phyloP scores from a whole-genome alignment of 345 rosid species.

The Luvunga scandens region DNA sequence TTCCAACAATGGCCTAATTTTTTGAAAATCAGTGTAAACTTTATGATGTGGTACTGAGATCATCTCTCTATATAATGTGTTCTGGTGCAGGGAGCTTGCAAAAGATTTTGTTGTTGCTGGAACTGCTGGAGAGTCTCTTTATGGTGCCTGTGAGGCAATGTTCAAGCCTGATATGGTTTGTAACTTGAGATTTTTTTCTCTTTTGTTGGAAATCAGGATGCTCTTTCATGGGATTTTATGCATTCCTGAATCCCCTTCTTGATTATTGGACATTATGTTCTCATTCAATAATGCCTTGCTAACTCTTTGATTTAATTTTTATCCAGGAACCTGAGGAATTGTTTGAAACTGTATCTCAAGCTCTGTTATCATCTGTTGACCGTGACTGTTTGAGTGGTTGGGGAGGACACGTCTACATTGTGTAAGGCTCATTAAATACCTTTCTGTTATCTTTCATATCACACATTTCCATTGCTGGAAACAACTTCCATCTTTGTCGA shows the following conservation, averaged over 20 bases:
- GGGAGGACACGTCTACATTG: constrained; percentile 96
- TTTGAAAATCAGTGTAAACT: not conserved
- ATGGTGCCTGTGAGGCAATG: constrained; percentile 96
- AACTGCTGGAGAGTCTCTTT: constrained; percentile 90
- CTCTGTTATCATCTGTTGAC: constrained; percentile 83
- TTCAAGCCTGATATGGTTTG: constrained; percentile 93
- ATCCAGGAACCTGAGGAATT: constrained; percentile 86
- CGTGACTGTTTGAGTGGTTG: constrained; percentile 98
- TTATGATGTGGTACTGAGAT: not conserved
- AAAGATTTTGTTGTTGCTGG: constrained; percentile 97
- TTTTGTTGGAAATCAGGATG: not conserved
- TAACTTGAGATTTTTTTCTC: constrained; percentile 4
- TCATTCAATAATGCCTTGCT: not conserved
- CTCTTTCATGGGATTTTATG: not conserved
- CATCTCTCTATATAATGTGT: constrained; percentile 3
- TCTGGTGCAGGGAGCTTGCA: constrained; percentile 71
- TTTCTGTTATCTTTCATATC: not conserved
- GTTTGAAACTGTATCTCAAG: constrained; percentile 87
- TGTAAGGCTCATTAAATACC: constrained; percentile 53
- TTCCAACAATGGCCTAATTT: not conserved
- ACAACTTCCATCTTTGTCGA: not conserved
- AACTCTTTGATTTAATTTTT: constrained; percentile 7
- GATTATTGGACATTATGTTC: not conserved
- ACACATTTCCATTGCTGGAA: not conserved
- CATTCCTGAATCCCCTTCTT: not conserved